These are phyloP conservation scores for Alternaria burnsii DNA, from an alignment of 2,329 filamentous ascomycete genomes.

Conservation along the genomic window DNA sequence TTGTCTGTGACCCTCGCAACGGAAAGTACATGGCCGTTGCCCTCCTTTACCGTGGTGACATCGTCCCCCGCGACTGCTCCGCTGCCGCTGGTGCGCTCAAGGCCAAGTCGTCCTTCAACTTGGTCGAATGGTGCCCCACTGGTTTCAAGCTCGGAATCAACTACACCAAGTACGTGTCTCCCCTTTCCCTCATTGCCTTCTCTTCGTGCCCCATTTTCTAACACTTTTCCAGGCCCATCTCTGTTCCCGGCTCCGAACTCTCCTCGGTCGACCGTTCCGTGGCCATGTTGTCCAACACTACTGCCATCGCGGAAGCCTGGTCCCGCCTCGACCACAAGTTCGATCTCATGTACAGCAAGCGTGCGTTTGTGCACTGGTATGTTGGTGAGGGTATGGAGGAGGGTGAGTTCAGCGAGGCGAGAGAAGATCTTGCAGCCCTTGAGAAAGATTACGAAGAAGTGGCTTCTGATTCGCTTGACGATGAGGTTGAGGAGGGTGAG, in stretches of 20 bases:
- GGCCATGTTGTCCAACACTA: constrained; percentile 79
- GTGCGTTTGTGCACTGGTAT: constrained; percentile 80
- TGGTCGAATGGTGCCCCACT: constrained; percentile 79
- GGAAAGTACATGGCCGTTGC: constrained; percentile 81
- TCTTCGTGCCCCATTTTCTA: not conserved
- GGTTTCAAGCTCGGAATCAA: constrained; percentile 81
- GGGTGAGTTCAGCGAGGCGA: constrained; percentile 86
- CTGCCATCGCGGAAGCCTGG: constrained; percentile 77
- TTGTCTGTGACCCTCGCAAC: constrained; percentile 76
- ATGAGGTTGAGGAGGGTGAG: constrained; percentile 62
- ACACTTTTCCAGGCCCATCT: constrained; percentile 76
- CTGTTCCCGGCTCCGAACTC: constrained; percentile 94
- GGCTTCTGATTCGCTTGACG: constrained; percentile 71
- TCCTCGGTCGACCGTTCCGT: constrained; percentile 98
- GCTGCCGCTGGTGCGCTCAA: constrained; percentile 73
- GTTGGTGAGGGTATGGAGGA: constrained; percentile 94
- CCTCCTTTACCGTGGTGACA: constrained; percentile 75
- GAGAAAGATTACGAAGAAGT: constrained; percentile 91
- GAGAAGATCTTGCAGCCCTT: constrained; percentile 83
- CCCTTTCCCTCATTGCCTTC: not conserved
- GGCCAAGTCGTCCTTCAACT: constrained; percentile 75
- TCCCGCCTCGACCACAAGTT: constrained; percentile 77
- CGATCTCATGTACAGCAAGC: constrained; percentile 81
- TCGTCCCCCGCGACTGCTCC: constrained; percentile 74
- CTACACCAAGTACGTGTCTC: constrained; percentile 63